Evolutionary conservation across 1,284 basidiomycete species (phyloP).

Genomic region (Apiotrichum mycotoxinovorans): DNA sequence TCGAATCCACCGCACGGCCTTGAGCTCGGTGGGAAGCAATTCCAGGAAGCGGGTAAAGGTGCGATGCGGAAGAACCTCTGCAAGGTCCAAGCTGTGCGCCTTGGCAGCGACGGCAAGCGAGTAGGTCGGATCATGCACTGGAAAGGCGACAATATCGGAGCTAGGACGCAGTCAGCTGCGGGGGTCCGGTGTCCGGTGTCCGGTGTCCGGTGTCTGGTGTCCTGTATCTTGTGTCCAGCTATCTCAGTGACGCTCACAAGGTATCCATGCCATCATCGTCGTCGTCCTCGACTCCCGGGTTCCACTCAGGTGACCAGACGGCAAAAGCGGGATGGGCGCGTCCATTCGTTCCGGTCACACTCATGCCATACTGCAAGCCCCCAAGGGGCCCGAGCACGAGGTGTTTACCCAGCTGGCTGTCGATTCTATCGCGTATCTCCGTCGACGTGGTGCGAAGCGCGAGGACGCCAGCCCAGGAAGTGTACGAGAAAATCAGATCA

Average conservation of each 20-base stretch:
- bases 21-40: background rate
- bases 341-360: background rate
- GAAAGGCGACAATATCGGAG: background rate
- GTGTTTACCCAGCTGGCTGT: background rate
- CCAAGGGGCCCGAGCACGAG: background rate
- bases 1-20: background rate
- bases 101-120: background rate
- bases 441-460: background rate
- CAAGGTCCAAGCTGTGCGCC: background rate
- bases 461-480: background rate
- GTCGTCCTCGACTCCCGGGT: background rate
- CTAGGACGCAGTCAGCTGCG: background rate
- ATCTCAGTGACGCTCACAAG: background rate
- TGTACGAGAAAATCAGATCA: background rate
- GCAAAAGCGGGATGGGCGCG: slow-evolving; percentile 1
- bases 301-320: slow-evolving; percentile 2
- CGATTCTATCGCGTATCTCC: background rate
- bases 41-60: background rate
- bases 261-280: slow-evolving; percentile 2
- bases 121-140: background rate
- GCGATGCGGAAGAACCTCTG: background rate
- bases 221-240: no score
- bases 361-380: background rate
- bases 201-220: no score
- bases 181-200: no score